Base-by-base conservation (phyloP, 305 asterid genomes). In the Ilex paraguariensis region DNA sequence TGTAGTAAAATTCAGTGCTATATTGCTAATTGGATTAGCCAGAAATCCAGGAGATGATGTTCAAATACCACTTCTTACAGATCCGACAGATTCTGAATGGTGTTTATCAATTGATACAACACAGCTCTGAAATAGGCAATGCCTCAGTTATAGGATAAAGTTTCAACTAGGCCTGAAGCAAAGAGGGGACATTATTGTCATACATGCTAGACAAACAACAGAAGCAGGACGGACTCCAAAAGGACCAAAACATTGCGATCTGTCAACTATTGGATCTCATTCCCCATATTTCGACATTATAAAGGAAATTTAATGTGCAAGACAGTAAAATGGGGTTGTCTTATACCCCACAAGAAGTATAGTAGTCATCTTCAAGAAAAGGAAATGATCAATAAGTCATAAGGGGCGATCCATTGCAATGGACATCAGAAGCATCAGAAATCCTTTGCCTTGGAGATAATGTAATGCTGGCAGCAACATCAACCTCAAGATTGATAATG, bases 341-440 rank as follows among this genome's bases (percentile, higher is more conserved):
- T 36, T 36, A 36, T 36, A 36, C 6, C 42, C 42, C 9, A 36
- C 9, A 36, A 36, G 28, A 21, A 21, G 42, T 36, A 36, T 36
- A 8, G 42, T 36, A 36, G 42, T 36, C 42, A 8, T 63, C 53
- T 36, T 8, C 42, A 5, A 5, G 42, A 36, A 4, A 36, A 36
- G 42, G 60, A 62, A 40, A 57, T 31, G 68, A 75, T 84, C 83
- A 89, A 77, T 64, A 83, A 28, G 91, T 83, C 84, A 85, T 81
- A 8, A 89, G 84, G 39, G 92, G 95, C 13, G 96, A 85, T 46
- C 82, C 96, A 66, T 90, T 85, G 87, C 87, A 85, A 62, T 85
- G 96, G 61, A 89, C 96, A 80, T 89, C 97, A 33, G 95, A 81
- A 28, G 82, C 73, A 71, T 87, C 97, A 53, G 93, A 74, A 16